Evolutionary conservation across 116 monocot species (phyloP).

Genomic region (Posidonia oceanica): DNA sequence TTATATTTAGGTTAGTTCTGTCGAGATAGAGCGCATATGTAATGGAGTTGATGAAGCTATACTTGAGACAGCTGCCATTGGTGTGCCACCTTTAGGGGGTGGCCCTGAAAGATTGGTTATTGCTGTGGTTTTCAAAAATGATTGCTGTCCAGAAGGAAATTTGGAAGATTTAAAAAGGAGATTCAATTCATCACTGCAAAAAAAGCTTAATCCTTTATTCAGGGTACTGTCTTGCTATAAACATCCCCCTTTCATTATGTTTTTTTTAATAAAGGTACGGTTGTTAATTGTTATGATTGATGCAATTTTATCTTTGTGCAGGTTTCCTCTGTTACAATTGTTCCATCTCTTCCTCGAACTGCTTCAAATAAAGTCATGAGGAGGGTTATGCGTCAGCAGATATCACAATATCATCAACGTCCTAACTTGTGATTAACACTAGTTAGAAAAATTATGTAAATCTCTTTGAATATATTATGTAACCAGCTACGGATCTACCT

Average conservation of each 20-base stretch:
- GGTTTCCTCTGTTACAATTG: constrained; percentile 58
- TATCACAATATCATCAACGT: constrained; percentile 18
- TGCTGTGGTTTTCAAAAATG: constrained; percentile 69
- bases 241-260: too few species aligned
- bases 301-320: constrained; percentile 9
- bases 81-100: constrained; percentile 73
- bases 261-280: too few species aligned
- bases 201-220: constrained; percentile 84
- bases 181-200: constrained; percentile 68
- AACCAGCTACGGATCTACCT: too few species aligned
- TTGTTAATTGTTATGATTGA: too few species aligned
- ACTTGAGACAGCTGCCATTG: constrained; percentile 88
- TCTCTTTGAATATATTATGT: too few species aligned
- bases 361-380: constrained; percentile 96
- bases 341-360: constrained; percentile 78
- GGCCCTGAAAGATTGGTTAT: constrained; percentile 83
- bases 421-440: constrained; percentile 33
- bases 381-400: constrained; percentile 63
- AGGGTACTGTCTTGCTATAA: constrained; percentile 27
- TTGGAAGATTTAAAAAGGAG: constrained; percentile 38
- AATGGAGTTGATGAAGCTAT: constrained; percentile 52
- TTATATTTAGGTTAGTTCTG: constrained; percentile 61
- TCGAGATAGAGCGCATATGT: constrained; percentile 90
- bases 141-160: constrained; percentile 13
- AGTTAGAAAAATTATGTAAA: too few species aligned